A percentile compares a stretch with the other conserved stretches of the same genome.
Conservation (phyloP, 2,329 filamentous ascomycete species). For the Alternaria triticina region DNA sequence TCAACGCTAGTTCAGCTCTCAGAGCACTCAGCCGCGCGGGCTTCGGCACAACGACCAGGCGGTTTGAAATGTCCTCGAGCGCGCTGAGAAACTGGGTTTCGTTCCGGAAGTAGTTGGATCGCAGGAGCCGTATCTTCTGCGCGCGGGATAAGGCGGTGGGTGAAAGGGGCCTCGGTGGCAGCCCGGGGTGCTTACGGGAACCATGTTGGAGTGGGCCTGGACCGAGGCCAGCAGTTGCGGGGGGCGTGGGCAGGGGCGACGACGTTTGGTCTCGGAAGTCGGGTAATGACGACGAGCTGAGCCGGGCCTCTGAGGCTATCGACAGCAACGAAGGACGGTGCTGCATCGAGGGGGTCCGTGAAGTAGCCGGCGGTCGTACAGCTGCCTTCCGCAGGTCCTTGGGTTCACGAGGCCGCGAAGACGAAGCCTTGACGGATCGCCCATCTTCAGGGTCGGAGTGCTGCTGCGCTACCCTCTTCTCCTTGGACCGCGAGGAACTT, state of each 20-base stretch:
- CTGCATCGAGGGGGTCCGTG: slow-evolving; percentile 34
- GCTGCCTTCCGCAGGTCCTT: slow-evolving; percentile 41
- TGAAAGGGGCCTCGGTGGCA: slow-evolving; percentile 60
- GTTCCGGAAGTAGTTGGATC: slow-evolving; percentile 83
- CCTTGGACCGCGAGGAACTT: slow-evolving; percentile 51
- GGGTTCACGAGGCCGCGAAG: slow-evolving; percentile 30
- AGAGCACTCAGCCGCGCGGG: slow-evolving; percentile 80
- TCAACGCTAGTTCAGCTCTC: slow-evolving; percentile 79
- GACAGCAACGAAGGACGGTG: slow-evolving; percentile 60
- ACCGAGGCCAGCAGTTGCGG: slow-evolving; percentile 51
- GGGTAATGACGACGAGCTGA: slow-evolving; percentile 73
- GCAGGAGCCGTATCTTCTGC: slow-evolving; percentile 74
- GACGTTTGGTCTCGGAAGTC: slow-evolving; percentile 62
- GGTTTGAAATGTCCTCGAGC: slow-evolving; percentile 82
- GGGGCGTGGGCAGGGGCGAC: slow-evolving; percentile 45
- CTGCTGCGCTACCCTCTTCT: slow-evolving; percentile 48
- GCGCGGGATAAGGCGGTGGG: slow-evolving; percentile 67
- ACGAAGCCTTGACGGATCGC: slow-evolving; percentile 48
- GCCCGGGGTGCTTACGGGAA: slow-evolving; percentile 62
- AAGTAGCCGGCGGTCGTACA: slow-evolving; percentile 25
- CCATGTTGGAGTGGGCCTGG: slow-evolving; percentile 43
- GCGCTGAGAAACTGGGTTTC: slow-evolving; percentile 82
- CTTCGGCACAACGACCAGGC: slow-evolving; percentile 82
- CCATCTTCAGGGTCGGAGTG: slow-evolving; percentile 47
- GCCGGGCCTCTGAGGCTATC: slow-evolving; percentile 64